Percentiles rank a stretch among this genome's conserved stretches.
phyloP scores from a whole-genome alignment of 805 yeast genomes.

The Clavispora santaluciae region DNA sequence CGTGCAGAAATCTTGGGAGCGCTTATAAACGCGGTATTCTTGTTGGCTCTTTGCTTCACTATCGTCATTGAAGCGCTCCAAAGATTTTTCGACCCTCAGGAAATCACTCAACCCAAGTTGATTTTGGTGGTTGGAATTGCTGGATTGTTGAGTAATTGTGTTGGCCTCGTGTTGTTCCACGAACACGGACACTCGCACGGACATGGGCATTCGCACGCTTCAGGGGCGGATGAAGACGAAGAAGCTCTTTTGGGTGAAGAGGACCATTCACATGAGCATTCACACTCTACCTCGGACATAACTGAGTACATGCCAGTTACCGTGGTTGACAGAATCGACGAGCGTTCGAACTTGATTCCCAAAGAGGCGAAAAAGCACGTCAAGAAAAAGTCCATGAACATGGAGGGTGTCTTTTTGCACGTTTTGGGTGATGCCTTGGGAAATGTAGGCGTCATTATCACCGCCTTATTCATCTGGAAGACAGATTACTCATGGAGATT shows the following conservation, averaged over 20 bases:
- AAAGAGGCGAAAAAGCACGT: conserved; percentile 8
- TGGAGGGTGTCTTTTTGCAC: conserved; percentile 95
- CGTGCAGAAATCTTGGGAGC: conserved; percentile 97
- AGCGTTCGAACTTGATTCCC: conserved; percentile 29
- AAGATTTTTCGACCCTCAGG: conserved; percentile 77
- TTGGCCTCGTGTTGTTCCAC: conserved; percentile 85
- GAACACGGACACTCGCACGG: conserved; percentile 51
- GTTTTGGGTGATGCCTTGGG: conserved; percentile 96
- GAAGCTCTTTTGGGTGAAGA: conserved; percentile 3
- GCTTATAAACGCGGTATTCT: conserved; percentile 84
- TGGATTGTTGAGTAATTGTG: conserved; percentile 76
- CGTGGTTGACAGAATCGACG: conserved; percentile 40
- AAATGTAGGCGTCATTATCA: conserved; percentile 83
- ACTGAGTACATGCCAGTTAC: conserved; percentile 42
- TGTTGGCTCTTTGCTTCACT: conserved; percentile 87
- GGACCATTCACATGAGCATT: conserved; percentile 9
- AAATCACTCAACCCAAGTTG: conserved; percentile 74
- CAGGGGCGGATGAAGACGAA: background rate
- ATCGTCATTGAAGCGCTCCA: conserved; percentile 91
- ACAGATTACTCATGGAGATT: conserved; percentile 85
- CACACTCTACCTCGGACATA: conserved; percentile 36
- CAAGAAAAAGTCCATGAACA: conserved; percentile 66
- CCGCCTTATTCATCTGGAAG: conserved; percentile 92
- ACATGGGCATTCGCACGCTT: conserved; percentile 28
- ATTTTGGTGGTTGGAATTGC: conserved; percentile 77